Conservation (phyloP, 2,329 filamentous ascomycete species). For the Ampelomyces quisqualis region DNA sequence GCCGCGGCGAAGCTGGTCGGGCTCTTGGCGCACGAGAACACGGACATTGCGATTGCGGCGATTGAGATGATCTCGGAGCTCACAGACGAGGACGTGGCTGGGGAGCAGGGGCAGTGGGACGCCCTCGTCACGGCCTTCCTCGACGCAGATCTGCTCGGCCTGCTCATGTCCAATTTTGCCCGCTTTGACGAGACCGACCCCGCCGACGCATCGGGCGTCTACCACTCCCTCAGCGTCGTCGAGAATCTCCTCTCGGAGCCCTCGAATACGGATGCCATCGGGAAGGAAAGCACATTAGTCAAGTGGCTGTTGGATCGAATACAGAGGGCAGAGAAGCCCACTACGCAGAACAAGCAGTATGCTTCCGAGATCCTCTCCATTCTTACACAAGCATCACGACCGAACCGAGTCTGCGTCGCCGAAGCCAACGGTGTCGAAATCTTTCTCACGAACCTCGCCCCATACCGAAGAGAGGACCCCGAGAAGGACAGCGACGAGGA, state of each 20-base stretch:
- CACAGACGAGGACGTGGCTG: conserved; percentile 88
- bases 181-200: conserved; percentile 73
- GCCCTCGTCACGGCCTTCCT: conserved; percentile 64
- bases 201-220: conserved; percentile 79
- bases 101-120: conserved; percentile 78
- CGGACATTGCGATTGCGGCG: conserved; percentile 89
- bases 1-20: conserved; percentile 73
- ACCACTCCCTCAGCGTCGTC: conserved; percentile 76
- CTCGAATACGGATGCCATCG: conserved; percentile 69
- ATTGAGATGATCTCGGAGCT: conserved; percentile 88
- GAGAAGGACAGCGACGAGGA: conserved; percentile 84
- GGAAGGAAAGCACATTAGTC: conserved; percentile 66
- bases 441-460: conserved; percentile 77
- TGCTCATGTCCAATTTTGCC: conserved; percentile 75
- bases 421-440: conserved; percentile 71
- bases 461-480: conserved; percentile 84
- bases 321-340: conserved; percentile 64
- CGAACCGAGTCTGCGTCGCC: conserved; percentile 65
- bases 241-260: conserved; percentile 80
- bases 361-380: conserved; percentile 89
- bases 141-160: conserved; percentile 67
- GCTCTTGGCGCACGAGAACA: conserved; percentile 90
- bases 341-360: conserved; percentile 93
- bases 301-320: conserved; percentile 77
- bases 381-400: conserved; percentile 71